Conservation (phyloP, 208 protist genomes). For the Histomonas meleagridis region DNA sequence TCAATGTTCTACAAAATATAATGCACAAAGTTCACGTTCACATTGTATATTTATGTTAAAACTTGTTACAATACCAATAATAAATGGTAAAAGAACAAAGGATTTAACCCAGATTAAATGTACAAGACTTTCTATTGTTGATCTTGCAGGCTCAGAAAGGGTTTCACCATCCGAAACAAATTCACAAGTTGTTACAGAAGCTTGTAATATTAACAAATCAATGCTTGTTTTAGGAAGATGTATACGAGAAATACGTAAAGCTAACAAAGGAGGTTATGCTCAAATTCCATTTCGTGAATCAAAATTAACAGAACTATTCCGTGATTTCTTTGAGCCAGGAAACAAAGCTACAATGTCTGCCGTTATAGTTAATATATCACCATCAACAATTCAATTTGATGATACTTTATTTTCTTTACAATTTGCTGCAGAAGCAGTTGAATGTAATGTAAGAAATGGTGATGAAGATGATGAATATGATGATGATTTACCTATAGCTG, state of each 20-base stretch:
- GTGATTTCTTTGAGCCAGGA: slow-evolving; percentile 1
- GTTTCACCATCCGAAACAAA: not conserved
- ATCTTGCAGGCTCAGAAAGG: not conserved
- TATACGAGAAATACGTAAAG: not conserved
- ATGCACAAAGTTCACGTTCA: not conserved
- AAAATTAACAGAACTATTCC: not conserved
- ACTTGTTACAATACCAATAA: not conserved
- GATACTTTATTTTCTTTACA: not conserved
- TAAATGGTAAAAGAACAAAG: not conserved
- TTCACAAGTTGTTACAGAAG: not conserved
- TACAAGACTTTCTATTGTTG: not conserved
- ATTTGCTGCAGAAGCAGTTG: slow-evolving; percentile 15
- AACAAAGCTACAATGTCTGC: not conserved
- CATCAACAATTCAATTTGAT: not conserved
- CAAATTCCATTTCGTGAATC: slow-evolving; percentile 24
- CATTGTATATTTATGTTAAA: not conserved
- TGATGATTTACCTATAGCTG: not conserved
- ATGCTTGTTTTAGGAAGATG: not conserved
- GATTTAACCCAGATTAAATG: not conserved
- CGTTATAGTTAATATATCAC: not conserved
- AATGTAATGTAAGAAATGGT: not conserved
- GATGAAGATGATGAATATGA: not conserved
- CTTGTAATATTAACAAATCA: not conserved
- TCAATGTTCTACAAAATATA: not conserved
- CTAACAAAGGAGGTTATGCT: not conserved